A percentile compares a stretch with the other conserved stretches of the same genome.
These are phyloP conservation scores for Tylopilus cervinicoccineus DNA, from an alignment of 768 basidiomycete genomes.

Conservation along the genomic window DNA sequence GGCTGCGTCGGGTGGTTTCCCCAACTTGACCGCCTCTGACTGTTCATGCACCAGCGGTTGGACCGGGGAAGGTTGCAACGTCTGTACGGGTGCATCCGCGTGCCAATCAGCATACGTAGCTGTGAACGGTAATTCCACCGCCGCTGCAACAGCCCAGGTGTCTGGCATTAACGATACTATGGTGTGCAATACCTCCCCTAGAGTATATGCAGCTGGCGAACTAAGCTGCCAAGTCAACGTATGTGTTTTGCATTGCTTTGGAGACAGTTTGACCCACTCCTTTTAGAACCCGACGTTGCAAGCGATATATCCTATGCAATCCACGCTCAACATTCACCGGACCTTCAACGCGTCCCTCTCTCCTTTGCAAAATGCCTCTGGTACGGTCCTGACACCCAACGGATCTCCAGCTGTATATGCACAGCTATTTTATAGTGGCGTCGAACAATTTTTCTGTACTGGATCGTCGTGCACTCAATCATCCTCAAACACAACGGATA, in stretches of 20 bases:
- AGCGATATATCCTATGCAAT: constrained; percentile 62
- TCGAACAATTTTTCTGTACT: constrained; percentile 85
- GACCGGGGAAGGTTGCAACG: constrained; percentile 76
- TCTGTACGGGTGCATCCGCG: constrained; percentile 63
- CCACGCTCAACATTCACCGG: constrained; percentile 77
- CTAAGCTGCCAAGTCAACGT: constrained; percentile 85
- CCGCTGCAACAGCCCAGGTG: constrained; percentile 24
- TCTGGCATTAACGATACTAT: constrained; percentile 57
- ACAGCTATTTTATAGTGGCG: constrained; percentile 74
- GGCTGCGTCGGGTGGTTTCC: constrained; percentile 38
- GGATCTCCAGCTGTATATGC: constrained; percentile 56
- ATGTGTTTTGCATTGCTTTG: constrained; percentile 29
- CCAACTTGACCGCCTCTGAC: constrained; percentile 61
- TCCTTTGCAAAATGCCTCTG: constrained; percentile 42
- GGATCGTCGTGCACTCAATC: constrained; percentile 70
- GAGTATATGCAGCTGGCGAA: constrained; percentile 75
- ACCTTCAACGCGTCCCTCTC: constrained; percentile 67
- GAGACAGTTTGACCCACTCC: neutral
- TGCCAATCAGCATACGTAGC: constrained; percentile 64
- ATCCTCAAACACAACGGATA: constrained; percentile 37
- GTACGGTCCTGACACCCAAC: constrained; percentile 38
- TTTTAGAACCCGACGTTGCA: constrained; percentile 81
- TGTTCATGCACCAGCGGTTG: constrained; percentile 76
- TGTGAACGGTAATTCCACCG: constrained; percentile 33
- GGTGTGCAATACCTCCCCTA: constrained; percentile 64